Evolutionary conservation across 352 stramenopile species (phyloP), one percentile per base, ranked within the genome.

Genomic region (Globisporangium megalacanthum): DNA sequence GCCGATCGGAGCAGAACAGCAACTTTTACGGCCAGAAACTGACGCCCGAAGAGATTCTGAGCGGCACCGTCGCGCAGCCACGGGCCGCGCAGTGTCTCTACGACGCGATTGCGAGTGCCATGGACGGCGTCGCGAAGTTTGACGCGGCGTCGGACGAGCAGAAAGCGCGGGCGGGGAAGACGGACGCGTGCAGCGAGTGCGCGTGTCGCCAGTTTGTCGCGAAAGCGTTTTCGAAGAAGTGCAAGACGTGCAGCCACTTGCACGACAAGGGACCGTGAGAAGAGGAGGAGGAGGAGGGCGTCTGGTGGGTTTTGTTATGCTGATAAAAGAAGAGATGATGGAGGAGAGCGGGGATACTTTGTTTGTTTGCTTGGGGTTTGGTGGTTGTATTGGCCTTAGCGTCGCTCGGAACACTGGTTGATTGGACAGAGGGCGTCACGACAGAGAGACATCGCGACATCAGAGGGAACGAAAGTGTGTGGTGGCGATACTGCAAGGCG

Each of bases 11-110:
- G 36, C 89, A 97, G 49, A 98, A 98, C 72, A 92, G 91, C 69
- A 97, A 96, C 42, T 98, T 98, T 69, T 98, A 98, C 68, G 92
- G 92, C 22, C 73, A 86, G 55, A 75, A 94, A 52, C 58, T 91
- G 11, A 88, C 79, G n/a, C 79, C 85, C 0, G 73, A 87, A 36
- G 76, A 87, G 51, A 92, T 95, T 56, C 61, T 95, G 52, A 81
- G 57, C 22, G 86, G 86, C 13, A 49, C 61, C 1, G 68, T 92
- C 17, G 62, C 68, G 10, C 80, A 62, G 17, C 86, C 86, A 14
- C 69, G 82, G 6, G 80, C 83, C 7, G 80, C 82, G 4, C 75
- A 89, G 60, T 84, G 74, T 46, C 67, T 95, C 22, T 92, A 95
- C 50, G 77, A 91, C 56, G 82, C 83, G 20, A 84, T 95, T 44